Evolutionary conservation across 805 yeast species (phyloP).

Genomic region (Nakazawaea sp.): DNA sequence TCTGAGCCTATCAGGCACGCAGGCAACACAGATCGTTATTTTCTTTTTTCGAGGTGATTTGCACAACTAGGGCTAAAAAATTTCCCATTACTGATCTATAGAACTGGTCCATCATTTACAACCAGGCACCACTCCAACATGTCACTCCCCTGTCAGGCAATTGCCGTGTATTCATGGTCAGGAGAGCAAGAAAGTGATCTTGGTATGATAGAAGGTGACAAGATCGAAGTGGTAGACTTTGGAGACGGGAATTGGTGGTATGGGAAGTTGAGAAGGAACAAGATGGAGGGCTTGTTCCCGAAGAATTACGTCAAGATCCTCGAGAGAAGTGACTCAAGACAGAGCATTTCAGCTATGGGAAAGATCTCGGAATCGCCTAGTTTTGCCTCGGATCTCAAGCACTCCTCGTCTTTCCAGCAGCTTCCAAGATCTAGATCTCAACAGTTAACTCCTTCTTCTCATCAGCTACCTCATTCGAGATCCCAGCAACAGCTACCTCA

Average conservation of each 20-base stretch:
- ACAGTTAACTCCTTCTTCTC: slow-evolving; percentile 13
- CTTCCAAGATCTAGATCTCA: neutral
- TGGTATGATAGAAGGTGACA: slow-evolving; percentile 91
- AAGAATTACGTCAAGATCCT: slow-evolving; percentile 70
- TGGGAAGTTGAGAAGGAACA: slow-evolving; percentile 75
- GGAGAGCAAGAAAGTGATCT: slow-evolving; percentile 86
- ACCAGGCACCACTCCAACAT: neutral
- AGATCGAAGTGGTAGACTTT: slow-evolving; percentile 67
- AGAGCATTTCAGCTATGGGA: slow-evolving; percentile 14
- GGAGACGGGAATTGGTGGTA: slow-evolving; percentile 94
- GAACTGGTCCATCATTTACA: no score
- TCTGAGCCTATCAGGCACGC: no score
- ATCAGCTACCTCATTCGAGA: slow-evolving; percentile 3
- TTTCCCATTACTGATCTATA: no score
- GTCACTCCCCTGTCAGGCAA: slow-evolving; percentile 57
- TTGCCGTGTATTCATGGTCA: slow-evolving; percentile 88
- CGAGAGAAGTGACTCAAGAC: slow-evolving; percentile 22
- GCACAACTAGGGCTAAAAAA: no score
- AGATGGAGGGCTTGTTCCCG: slow-evolving; percentile 81
- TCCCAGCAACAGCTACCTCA: slow-evolving; percentile 1
- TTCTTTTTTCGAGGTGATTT: no score
- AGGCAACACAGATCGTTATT: no score
- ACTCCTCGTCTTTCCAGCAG: neutral
- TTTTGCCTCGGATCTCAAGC: slow-evolving; percentile 6
- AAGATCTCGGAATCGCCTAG: slow-evolving; percentile 11